Base-by-base conservation (phyloP, 345 rosid species). In the Gossypium mustelinum region DNA sequence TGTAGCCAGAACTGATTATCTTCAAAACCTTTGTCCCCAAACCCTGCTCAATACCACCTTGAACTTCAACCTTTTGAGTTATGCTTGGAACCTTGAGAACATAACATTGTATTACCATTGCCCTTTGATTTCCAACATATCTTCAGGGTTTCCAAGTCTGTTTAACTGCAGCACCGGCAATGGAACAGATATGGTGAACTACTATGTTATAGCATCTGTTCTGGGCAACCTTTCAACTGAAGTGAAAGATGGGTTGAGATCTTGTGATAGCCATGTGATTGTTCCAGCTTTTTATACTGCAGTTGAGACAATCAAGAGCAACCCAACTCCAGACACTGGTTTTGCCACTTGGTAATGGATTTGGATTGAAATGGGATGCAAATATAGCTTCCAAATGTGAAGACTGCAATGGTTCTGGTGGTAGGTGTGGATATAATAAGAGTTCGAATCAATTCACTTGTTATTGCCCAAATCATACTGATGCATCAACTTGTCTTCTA, bases 141-240 rank as follows among this genome's bases (percentile, higher is more conserved):
- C 58, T 25, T 50, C 43, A 48, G 43, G 58, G 72, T 68, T 68
- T 68, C 72, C 72, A 68, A 25, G 43, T 24, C 72, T 14, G 72
- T 68, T 68, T 14, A 68, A 68, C 72, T 68, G 72, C 41, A 48
- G 72, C 20, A 24, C 4, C 58, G 14, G 17, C 57, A 68, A 68
- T 48, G 72, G 57, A 68, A 68, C 43, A 2, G 72, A 14, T 7
- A 2, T 7, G 39, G 43, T 48, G 34, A 68, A 68, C 24, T 68
- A 68, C 57, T 68, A 68, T 50, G 57, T 68, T 25, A 48, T 12
- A 27, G 58, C 73, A 69, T 69, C 73, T 16, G 73, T 20, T 27
- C 51, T 69, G 10, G 22, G 8, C 13, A 69, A 69, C 16, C 73
- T 69, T 9, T 69, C 73, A 4, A 9, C 22, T 25, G 73, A 16